Evolutionary conservation across 2,329 filamentous ascomycete genomes (phyloP).

Genomic region (Periconia macrospinosa): DNA sequence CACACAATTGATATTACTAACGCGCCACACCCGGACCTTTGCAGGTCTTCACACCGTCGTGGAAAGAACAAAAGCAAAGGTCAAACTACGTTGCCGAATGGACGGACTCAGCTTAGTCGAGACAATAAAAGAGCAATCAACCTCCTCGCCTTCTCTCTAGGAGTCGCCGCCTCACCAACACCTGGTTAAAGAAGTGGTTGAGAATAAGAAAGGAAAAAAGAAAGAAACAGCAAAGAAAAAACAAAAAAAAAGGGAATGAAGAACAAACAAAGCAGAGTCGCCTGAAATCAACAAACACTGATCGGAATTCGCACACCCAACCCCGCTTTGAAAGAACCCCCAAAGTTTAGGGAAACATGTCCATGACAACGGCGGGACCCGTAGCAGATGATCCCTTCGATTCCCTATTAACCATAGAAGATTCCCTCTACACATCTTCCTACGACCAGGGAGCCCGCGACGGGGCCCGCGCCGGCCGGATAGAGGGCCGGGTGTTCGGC

Average conservation of each 20-base stretch:
- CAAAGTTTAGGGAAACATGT: background rate
- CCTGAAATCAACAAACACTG: too few species aligned
- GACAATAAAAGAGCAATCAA: too few species aligned
- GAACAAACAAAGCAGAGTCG: too few species aligned
- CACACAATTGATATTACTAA: too few species aligned
- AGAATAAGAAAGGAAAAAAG: background rate
- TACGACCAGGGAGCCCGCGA: slow-evolving; percentile 75
- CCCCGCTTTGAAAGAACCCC: background rate
- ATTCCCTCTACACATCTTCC: slow-evolving; percentile 79
- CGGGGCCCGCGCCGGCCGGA: slow-evolving; percentile 74
- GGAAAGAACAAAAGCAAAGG: background rate
- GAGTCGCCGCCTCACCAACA: too few species aligned
- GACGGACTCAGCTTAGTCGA: too few species aligned
- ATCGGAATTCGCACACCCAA: too few species aligned
- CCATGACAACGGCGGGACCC: background rate
- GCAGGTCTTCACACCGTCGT: background rate
- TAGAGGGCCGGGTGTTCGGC: slow-evolving; percentile 88
- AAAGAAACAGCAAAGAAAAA: background rate
- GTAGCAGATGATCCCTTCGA: slow-evolving; percentile 54
- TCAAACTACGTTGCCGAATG: too few species aligned
- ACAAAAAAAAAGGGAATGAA: background rate
- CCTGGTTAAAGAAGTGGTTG: too few species aligned
- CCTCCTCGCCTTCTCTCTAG: too few species aligned
- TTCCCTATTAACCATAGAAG: slow-evolving; percentile 61
- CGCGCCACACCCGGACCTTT: slow-evolving; percentile 21